Evolutionary conservation across 441 rosid species (phyloP), one percentile per base, ranked within the genome.

Genomic region (Eutrema salsugineum): DNA sequence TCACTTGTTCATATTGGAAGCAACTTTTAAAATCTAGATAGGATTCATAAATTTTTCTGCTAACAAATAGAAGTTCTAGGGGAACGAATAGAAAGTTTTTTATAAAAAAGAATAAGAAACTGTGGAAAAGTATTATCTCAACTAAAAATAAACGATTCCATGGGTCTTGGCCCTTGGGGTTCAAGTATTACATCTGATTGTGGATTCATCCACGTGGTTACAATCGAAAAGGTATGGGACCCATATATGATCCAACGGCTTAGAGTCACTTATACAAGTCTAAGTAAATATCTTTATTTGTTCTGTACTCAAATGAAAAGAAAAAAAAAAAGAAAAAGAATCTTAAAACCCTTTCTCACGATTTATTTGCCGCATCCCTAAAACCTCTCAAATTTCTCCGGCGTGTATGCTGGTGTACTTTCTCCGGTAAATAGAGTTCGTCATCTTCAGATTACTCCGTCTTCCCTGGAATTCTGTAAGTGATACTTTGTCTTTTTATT

Each of bases 341-440:
- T 49, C 43, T 66, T 43, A 33, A 77, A 71, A 71, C 63, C 76
- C 72, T 22, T 57, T 64, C 63, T 11, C 63, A 33, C 72, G 72
- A 76, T 76, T 58, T 43, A 70, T 57, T 50, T 50, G 80, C 72
- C 69, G 76, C 72, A 77, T 70, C 58, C 77, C 69, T 71, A 71
- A 77, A 77, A 65, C 77, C 80, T 77, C 63, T 16, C 51, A 7
- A 20, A 38, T n/a, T 44, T 70, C 49, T 49, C 76, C 71, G 79
- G 62, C 63, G 67, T 27, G 27, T 14, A 61, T 11, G 19, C 15
- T 44, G 5, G 17, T 33, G 50, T 40, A 55, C 35, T 53, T 70
- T 63, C 61, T 47, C 80, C 76, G 72, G 65, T 49, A 5, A 55
- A 8, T 10, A 24, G 59, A 51, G 9, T 8, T 59, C 71, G 5